Conservation (phyloP, 768 basidiomycete genomes). For the Daedaleopsis nitida region DNA sequence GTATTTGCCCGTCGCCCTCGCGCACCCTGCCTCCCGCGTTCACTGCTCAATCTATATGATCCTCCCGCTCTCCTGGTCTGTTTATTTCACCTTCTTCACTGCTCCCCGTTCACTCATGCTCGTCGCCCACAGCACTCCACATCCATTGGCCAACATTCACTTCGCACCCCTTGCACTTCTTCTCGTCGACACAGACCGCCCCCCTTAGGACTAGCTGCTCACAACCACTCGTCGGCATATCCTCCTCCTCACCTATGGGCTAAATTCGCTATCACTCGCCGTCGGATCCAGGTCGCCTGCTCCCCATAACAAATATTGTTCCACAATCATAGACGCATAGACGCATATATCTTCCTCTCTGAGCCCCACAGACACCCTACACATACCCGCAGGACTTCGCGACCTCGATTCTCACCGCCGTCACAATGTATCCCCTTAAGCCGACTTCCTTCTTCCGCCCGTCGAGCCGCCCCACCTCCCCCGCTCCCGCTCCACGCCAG, state of each 20-base stretch:
- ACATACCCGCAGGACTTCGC: constrained; percentile 17
- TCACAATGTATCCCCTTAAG: constrained; percentile 62
- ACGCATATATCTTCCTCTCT: constrained; percentile 3
- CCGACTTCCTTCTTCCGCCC: constrained; percentile 68
- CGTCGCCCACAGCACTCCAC: constrained; percentile 20
- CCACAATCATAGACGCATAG: constrained; percentile 20
- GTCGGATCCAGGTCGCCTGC: constrained; percentile 45
- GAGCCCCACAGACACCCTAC: constrained; percentile 15
- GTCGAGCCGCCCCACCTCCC: constrained; percentile 63
- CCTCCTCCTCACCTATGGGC: constrained; percentile 37
- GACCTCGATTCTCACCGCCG: constrained; percentile 25
- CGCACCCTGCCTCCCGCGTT: constrained; percentile 9
- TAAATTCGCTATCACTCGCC: constrained; percentile 33
- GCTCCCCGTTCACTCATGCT: neutral
- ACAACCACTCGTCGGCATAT: constrained; percentile 13
- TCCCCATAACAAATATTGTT: constrained; percentile 34
- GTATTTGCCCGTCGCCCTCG: neutral
- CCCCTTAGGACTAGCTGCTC: constrained; percentile 59
- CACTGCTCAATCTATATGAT: constrained; percentile 25
- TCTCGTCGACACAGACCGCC: constrained; percentile 71
- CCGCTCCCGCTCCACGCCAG: constrained; percentile 44
- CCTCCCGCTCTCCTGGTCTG: constrained; percentile 22
- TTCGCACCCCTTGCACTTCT: constrained; percentile 60
- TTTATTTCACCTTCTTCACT: neutral
- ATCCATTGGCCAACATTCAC: constrained; percentile 52